Percentiles rank a stretch among this genome's conserved stretches.
phyloP scores from a whole-genome alignment of 495 filamentous ascomycete genomes.

The Hypoxylon lienhwacheense region DNA sequence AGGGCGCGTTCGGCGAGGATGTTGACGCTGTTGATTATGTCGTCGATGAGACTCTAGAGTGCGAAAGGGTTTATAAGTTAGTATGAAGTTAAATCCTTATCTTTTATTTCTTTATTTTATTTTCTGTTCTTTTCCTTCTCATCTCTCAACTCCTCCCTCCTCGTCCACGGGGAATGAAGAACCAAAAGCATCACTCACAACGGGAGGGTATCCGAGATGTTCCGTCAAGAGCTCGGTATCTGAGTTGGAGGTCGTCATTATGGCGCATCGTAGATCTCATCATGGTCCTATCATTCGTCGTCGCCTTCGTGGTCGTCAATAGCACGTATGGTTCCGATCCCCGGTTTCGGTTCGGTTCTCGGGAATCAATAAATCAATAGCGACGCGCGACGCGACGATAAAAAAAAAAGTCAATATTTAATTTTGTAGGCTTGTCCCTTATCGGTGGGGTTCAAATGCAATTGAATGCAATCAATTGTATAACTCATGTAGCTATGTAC shows the following conservation, averaged over 20 bases:
- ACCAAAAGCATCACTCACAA: constrained; percentile 59
- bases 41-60: constrained; percentile 83
- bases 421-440: constrained; percentile 22
- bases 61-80: constrained; percentile 5
- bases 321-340: neutral
- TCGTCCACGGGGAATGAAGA: neutral
- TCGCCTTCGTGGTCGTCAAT: neutral
- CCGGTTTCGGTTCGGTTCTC: neutral
- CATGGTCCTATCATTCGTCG: constrained; percentile 1
- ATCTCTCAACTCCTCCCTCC: too few relatives aligned
- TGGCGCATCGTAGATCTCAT: constrained; percentile 36
- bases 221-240: constrained; percentile 85
- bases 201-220: constrained; percentile 91
- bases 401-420: constrained; percentile 38
- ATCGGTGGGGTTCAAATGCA: constrained; percentile 23
- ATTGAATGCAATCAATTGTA: constrained; percentile 7
- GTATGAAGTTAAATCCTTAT: constrained; percentile 28
- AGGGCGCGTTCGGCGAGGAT: constrained; percentile 83
- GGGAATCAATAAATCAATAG: constrained; percentile 6
- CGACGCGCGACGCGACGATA: constrained; percentile 35
- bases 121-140: neutral
- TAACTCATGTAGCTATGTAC: neutral
- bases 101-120: neutral
- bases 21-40: constrained; percentile 96
- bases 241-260: constrained; percentile 50